Evolutionary conservation across 2,329 filamentous ascomycete genomes (phyloP), one percentile per base, ranked within the genome.

Genomic region (Alternaria triticimaculans): DNA sequence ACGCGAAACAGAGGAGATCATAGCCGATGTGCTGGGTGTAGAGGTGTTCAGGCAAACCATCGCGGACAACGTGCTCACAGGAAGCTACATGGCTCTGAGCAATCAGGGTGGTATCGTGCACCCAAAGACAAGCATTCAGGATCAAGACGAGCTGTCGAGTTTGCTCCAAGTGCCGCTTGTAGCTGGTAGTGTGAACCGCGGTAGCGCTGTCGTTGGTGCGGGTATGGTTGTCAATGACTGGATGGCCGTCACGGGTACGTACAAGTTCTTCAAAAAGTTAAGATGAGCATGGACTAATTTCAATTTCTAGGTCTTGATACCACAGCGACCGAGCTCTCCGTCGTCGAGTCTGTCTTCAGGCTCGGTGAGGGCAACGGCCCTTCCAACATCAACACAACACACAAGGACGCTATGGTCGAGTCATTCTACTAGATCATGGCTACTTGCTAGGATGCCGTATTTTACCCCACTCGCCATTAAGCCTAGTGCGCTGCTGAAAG

Each of bases 381-480:
- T 55, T 89, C 89, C 76, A 90, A 88, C 74, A 93, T 95, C 84
- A 92, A 92, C 80, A 92, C 90, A 56, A 90, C 84, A 72, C 90
- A 97, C 85, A 98, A 97, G 88, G 95, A 98, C 81, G 96, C 94
- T 70, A 97, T 99, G 89, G 96, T 99, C 66, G 96, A 99, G 86
- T 97, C 93, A 76, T 99, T 98, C 85, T 99, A 99, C 85, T 99
- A 87, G 87, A 68, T 49, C 45, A 57, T n/a, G 45, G 57, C 12
- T 51, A n/a, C 44, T 12, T 37, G 44, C 12, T 23, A 44, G 6
- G 20, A 30, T 23, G 2, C 9, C 8, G 10, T 46, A 8, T 45
- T 18, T 41, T 59, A 28, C 18, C 54, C 30, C 23, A 49, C 41
- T 43, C 20, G 33, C 26, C 18, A 48, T 49, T 9, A 11, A 25